Conservation (phyloP, 2,329 filamentous ascomycete genomes). For the Sordariomycetes sp. region DNA sequence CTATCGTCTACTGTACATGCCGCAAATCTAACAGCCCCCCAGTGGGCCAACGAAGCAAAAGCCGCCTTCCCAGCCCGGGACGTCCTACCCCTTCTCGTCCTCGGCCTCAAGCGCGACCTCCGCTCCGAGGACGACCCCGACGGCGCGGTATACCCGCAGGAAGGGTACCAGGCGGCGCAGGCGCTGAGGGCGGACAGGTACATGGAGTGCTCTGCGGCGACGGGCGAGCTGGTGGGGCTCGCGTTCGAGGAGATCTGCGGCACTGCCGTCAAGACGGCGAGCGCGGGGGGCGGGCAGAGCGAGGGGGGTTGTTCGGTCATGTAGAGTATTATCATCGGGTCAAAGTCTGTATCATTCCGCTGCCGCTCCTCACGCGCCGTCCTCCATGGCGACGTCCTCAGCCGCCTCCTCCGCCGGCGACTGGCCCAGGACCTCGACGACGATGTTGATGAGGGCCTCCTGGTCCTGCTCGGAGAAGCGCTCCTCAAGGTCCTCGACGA, state of each 20-base stretch:
- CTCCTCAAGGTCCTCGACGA: slow-evolving; percentile 51
- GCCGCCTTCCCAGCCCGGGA: slow-evolving; percentile 31
- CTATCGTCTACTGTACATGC: not conserved
- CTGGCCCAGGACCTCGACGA: slow-evolving; percentile 43
- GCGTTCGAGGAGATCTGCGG: slow-evolving; percentile 48
- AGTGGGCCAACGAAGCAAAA: slow-evolving; percentile 47
- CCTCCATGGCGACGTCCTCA: slow-evolving; percentile 11
- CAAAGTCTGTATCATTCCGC: not conserved
- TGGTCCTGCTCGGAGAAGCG: slow-evolving; percentile 48
- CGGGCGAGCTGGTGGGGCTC: slow-evolving; percentile 42
- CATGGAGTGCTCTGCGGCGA: slow-evolving; percentile 49
- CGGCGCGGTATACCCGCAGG: slow-evolving; percentile 47
- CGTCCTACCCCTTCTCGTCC: slow-evolving; percentile 37
- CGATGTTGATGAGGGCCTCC: slow-evolving; percentile 39
- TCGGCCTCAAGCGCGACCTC: slow-evolving; percentile 49
- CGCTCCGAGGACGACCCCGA: slow-evolving; percentile 44
- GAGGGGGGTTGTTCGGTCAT: slow-evolving; percentile 39
- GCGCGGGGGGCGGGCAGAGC: slow-evolving; percentile 34
- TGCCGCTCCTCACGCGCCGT: not conserved
- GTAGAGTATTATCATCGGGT: slow-evolving; percentile 16
- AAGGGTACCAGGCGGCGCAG: slow-evolving; percentile 42
- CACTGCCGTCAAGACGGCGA: slow-evolving; percentile 35
- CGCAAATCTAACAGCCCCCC: slow-evolving; percentile 1
- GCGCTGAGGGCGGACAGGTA: slow-evolving; percentile 48
- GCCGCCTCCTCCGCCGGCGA: slow-evolving; percentile 20